Evolutionary conservation across 2,329 filamentous ascomycete genomes (phyloP).

Genomic region (Fusarium redolens): DNA sequence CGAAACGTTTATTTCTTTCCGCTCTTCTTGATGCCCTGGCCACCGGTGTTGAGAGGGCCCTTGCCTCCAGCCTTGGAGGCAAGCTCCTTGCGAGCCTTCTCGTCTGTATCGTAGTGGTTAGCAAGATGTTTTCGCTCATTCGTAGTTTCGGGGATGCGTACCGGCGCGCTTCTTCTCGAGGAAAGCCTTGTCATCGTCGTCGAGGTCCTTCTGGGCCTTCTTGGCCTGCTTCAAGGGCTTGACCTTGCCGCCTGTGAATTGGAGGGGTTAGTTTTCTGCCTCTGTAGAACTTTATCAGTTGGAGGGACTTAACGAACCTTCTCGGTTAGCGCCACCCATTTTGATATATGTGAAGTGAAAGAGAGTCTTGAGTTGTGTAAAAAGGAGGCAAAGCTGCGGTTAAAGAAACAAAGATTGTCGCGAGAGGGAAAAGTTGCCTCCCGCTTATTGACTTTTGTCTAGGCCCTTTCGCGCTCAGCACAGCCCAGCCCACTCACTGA

Average conservation of each 20-base stretch:
- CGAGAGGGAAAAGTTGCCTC: slow-evolving; percentile 42
- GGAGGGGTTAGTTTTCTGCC: slow-evolving; percentile 38
- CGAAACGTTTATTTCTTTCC: slow-evolving; percentile 83
- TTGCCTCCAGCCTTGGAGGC: slow-evolving; percentile 86
- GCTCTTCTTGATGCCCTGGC: slow-evolving; percentile 96
- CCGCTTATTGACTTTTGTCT: slow-evolving; percentile 34
- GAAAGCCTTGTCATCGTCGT: slow-evolving; percentile 87
- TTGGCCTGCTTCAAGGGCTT: slow-evolving; percentile 91
- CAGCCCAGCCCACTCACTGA: slow-evolving; percentile 11
- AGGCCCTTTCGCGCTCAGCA: slow-evolving; percentile 25
- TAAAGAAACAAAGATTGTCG: slow-evolving; percentile 36
- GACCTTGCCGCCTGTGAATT: slow-evolving; percentile 75
- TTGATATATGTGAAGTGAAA: slow-evolving; percentile 23
- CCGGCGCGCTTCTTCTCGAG: slow-evolving; percentile 86
- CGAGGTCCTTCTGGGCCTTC: slow-evolving; percentile 84
- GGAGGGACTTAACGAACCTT: slow-evolving; percentile 46
- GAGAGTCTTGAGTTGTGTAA: slow-evolving; percentile 19
- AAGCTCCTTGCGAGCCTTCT: slow-evolving; percentile 87
- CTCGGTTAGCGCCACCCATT: slow-evolving; percentile 56
- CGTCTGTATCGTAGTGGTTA: slow-evolving; percentile 64
- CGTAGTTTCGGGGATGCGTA: slow-evolving; percentile 52
- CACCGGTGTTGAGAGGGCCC: slow-evolving; percentile 85
- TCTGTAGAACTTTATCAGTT: background rate
- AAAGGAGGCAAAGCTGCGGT: slow-evolving; percentile 2
- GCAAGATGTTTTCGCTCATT: background rate